Evolutionary conservation across 108 stramenopile genomes (phyloP).

Genomic region (Chaetoceros tenuissimus): DNA sequence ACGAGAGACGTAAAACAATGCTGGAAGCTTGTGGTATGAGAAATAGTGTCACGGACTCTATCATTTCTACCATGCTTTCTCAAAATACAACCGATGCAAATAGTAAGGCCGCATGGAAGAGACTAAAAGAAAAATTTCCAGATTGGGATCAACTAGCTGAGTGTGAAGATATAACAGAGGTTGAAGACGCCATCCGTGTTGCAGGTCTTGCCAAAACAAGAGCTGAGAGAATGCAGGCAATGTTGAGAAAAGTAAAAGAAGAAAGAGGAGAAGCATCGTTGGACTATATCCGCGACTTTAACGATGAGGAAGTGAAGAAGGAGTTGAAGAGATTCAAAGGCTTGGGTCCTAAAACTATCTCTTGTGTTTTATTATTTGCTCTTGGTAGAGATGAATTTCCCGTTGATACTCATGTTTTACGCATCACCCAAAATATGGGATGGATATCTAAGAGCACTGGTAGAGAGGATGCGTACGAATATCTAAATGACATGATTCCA

Average conservation of each 20-base stretch:
- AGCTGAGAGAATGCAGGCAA: slow-evolving; percentile 45
- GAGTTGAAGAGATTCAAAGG: slow-evolving; percentile 65
- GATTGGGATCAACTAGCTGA: slow-evolving; percentile 42
- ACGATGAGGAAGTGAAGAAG: slow-evolving; percentile 40
- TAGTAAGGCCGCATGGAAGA: slow-evolving; percentile 41
- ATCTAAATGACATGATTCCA: slow-evolving; percentile 51
- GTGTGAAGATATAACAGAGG: slow-evolving; percentile 1
- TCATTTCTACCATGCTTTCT: slow-evolving; percentile 70
- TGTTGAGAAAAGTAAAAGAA: slow-evolving; percentile 32
- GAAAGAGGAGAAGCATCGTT: slow-evolving; percentile 52
- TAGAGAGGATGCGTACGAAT: slow-evolving; percentile 56
- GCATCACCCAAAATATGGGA: slow-evolving; percentile 45
- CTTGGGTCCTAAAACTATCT: slow-evolving; percentile 75
- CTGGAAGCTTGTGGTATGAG: slow-evolving; percentile 13
- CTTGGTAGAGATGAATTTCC: slow-evolving; percentile 66
- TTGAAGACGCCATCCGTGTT: slow-evolving; percentile 48
- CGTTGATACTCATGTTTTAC: slow-evolving; percentile 71
- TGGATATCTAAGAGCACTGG: slow-evolving; percentile 36
- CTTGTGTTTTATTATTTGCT: slow-evolving; percentile 69
- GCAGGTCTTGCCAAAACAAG: slow-evolving; percentile 59
- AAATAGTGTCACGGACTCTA: slow-evolving; percentile 39
- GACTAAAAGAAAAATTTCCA: slow-evolving; percentile 46
- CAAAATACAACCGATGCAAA: slow-evolving; percentile 78
- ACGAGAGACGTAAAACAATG: slow-evolving; percentile 25
- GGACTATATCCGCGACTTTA: slow-evolving; percentile 46